A percentile compares a stretch with the other conserved stretches of the same genome.
phyloP scores from a whole-genome alignment of 208 protist species.

The Trypanosoma conorhini region DNA sequence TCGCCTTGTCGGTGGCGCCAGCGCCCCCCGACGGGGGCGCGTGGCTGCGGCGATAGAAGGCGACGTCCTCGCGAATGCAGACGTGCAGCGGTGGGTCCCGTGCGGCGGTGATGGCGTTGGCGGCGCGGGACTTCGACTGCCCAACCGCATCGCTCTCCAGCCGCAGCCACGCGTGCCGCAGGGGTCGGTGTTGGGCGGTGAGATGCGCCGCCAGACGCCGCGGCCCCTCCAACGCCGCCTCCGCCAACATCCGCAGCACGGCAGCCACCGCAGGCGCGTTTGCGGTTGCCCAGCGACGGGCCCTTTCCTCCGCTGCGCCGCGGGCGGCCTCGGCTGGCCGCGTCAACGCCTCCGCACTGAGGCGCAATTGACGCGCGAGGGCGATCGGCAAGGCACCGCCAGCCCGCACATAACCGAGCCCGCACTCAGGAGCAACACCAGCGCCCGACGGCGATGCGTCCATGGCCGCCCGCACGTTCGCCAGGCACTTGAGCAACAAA shows the following conservation, averaged over 20 bases:
- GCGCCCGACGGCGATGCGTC: neutral
- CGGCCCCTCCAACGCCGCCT: constrained; percentile 37
- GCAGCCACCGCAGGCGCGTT: constrained; percentile 21
- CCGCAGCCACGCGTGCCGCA: constrained; percentile 31
- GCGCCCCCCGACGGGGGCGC: neutral
- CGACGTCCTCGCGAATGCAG: constrained; percentile 24
- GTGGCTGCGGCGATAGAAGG: constrained; percentile 11
- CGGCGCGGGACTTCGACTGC: neutral
- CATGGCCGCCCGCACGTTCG: constrained; percentile 18
- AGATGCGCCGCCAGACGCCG: constrained; percentile 31
- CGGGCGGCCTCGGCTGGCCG: neutral
- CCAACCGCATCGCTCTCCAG: constrained; percentile 37
- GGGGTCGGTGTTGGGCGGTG: constrained; percentile 11
- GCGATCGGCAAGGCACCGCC: constrained; percentile 48
- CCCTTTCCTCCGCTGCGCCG: neutral
- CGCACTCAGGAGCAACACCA: neutral
- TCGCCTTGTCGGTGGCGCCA: neutral
- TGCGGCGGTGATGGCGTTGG: neutral
- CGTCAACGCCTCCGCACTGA: constrained; percentile 12
- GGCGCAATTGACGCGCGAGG: constrained; percentile 24
- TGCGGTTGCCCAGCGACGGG: too few species aligned
- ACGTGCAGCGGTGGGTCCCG: constrained; percentile 32
- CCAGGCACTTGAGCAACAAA: constrained; percentile 34
- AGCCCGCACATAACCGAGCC: constrained; percentile 36
- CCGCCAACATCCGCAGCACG: constrained; percentile 35